Percentiles rank a stretch among this genome's conserved stretches.
Conservation (phyloP, 495 filamentous ascomycete species). For the Apodospora peruviana region DNA sequence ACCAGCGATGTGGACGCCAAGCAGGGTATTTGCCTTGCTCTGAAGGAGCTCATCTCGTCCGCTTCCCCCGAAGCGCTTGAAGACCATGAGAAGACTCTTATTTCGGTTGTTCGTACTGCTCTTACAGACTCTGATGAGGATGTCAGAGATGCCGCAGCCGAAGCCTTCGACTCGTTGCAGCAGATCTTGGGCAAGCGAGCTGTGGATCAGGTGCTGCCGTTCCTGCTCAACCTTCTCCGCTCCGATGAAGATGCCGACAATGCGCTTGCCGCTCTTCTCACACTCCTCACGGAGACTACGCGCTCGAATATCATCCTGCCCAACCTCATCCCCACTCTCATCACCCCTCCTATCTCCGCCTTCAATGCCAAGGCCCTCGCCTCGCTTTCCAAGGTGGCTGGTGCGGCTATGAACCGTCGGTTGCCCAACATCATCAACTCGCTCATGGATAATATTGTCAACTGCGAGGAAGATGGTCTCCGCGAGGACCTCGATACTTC, state of each 20-base stretch:
- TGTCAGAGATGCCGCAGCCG: slow-evolving; percentile 91
- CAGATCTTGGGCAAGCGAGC: slow-evolving; percentile 88
- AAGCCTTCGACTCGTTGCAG: slow-evolving; percentile 93
- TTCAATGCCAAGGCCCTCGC: slow-evolving; percentile 95
- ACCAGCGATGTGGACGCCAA: slow-evolving; percentile 89
- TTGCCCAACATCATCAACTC: slow-evolving; percentile 85
- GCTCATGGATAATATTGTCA: slow-evolving; percentile 86
- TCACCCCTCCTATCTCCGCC: slow-evolving; percentile 79
- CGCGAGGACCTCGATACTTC: slow-evolving; percentile 65
- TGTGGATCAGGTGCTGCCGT: slow-evolving; percentile 89
- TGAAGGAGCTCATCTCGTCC: slow-evolving; percentile 89
- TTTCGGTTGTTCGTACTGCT: slow-evolving; percentile 88
- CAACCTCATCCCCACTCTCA: slow-evolving; percentile 87
- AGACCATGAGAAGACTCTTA: slow-evolving; percentile 90
- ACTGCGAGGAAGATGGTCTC: slow-evolving; percentile 70
- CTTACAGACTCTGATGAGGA: slow-evolving; percentile 84
- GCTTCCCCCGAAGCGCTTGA: slow-evolving; percentile 84
- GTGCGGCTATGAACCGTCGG: slow-evolving; percentile 79
- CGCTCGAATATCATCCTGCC: slow-evolving; percentile 94
- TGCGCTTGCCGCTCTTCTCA: slow-evolving; percentile 85
- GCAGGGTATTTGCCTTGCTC: slow-evolving; percentile 94
- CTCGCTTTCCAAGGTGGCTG: slow-evolving; percentile 85
- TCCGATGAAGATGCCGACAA: slow-evolving; percentile 84
- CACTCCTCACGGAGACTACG: slow-evolving; percentile 86
- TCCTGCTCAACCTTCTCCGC: slow-evolving; percentile 80